Evolutionary conservation across 2,329 filamentous ascomycete species (phyloP).

Genomic region (Colletotrichum sp.): DNA sequence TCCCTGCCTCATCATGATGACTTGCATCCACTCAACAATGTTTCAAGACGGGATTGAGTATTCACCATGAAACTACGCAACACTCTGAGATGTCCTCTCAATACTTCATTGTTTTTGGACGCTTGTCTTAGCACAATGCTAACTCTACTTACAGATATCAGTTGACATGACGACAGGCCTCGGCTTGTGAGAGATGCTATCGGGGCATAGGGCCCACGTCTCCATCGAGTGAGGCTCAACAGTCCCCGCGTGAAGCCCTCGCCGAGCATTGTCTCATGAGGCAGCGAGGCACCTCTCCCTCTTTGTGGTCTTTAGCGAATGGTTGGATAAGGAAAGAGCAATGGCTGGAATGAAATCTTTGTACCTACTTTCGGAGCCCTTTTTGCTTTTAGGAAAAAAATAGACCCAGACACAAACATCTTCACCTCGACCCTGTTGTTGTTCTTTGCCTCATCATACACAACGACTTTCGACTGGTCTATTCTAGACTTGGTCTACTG

Average conservation of each 20-base stretch:
- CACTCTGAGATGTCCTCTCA: background rate
- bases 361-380: background rate
- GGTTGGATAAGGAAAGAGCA: background rate
- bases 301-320: background rate
- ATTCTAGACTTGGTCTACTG: background rate
- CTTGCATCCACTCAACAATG: conserved; percentile 28
- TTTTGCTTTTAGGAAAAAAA: background rate
- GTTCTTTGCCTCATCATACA: background rate
- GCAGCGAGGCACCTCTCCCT: background rate
- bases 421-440: background rate
- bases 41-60: conserved; percentile 45
- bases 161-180: background rate
- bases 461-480: background rate
- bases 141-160: background rate
- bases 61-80: conserved; percentile 34
- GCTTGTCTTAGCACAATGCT: background rate
- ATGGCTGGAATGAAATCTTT: background rate
- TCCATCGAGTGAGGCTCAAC: background rate
- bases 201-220: background rate
- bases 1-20: conserved; percentile 19
- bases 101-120: background rate
- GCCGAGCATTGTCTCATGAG: background rate
- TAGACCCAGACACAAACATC: background rate
- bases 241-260: background rate
- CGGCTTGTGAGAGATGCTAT: no score